Conservation (phyloP, 345 rosid species). For the Ceriops decandra region DNA sequence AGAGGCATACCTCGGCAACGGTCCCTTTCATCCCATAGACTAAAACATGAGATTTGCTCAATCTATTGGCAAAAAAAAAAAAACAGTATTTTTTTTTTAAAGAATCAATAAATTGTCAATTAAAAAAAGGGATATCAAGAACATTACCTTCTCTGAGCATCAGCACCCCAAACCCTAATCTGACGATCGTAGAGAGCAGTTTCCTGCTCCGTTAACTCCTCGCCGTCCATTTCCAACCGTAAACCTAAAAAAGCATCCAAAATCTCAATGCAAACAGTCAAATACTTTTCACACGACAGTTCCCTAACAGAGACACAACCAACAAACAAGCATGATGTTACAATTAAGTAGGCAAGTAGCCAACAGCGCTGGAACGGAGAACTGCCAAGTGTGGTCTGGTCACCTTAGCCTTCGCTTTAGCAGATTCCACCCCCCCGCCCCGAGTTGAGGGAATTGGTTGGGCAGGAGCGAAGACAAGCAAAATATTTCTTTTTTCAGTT, state of each 20-base stretch:
- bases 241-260: conserved; percentile 16
- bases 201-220: conserved; percentile 93
- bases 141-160: conserved; percentile 82
- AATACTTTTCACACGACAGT: neutral
- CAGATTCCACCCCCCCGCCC: too few relatives aligned
- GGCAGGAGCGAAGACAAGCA: too few relatives aligned
- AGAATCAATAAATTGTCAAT: neutral
- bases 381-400: too few relatives aligned
- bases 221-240: conserved; percentile 58
- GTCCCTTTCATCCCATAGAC: conserved; percentile 83
- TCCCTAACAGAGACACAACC: neutral
- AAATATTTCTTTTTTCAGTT: too few relatives aligned
- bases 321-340: too few relatives aligned
- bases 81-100: neutral
- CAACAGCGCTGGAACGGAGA: too few relatives aligned
- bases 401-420: too few relatives aligned
- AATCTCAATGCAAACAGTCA: neutral
- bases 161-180: conserved; percentile 99
- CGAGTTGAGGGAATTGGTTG: too few relatives aligned
- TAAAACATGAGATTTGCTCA: conserved; percentile 74
- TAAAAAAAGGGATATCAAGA: neutral
- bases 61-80: conserved; percentile 31
- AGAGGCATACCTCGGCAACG: conserved; percentile 64
- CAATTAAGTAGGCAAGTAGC: too few relatives aligned
- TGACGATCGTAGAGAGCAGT: conserved; percentile 92